phyloP scores from a whole-genome alignment of 495 filamentous ascomycete genomes.

The Chaetomidium leptoderma region DNA sequence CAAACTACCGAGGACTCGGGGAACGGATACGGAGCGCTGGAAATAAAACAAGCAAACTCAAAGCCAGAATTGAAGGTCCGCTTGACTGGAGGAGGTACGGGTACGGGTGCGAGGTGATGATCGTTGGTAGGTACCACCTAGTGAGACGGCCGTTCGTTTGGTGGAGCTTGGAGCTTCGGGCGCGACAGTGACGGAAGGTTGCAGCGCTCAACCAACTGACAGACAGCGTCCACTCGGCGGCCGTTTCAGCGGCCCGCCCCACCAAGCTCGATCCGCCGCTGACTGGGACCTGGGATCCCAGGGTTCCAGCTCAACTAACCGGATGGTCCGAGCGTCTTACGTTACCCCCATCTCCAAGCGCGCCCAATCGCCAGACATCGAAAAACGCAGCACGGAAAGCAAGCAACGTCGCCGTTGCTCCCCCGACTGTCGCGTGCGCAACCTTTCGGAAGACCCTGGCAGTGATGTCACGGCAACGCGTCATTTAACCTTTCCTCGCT shows the following conservation, averaged over 20 bases:
- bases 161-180: slow-evolving; percentile 23
- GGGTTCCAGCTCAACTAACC: too few relatives aligned
- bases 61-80: not conserved
- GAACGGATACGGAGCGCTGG: not conserved
- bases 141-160: not conserved
- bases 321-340: slow-evolving; percentile 15
- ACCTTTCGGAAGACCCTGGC: slow-evolving; percentile 20
- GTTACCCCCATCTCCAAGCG: slow-evolving; percentile 6
- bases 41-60: slow-evolving; percentile 1
- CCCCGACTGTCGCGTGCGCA: slow-evolving; percentile 26
- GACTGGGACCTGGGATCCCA: too few relatives aligned
- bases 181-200: slow-evolving; percentile 12
- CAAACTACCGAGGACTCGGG: slow-evolving; percentile 5
- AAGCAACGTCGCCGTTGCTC: slow-evolving; percentile 17
- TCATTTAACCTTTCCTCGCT: slow-evolving; percentile 7
- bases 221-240: not conserved
- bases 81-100: not conserved
- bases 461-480: slow-evolving; percentile 35
- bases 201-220: slow-evolving; percentile 4
- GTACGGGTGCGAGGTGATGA: not conserved
- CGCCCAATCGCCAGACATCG: slow-evolving; percentile 24
- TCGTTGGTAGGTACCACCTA: too few relatives aligned
- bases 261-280: not conserved
- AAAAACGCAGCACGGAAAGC: slow-evolving; percentile 27
- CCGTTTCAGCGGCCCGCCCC: not conserved